Conservation (phyloP, 2,329 filamentous ascomycete genomes). For the Ceratocystis lukuohia region DNA sequence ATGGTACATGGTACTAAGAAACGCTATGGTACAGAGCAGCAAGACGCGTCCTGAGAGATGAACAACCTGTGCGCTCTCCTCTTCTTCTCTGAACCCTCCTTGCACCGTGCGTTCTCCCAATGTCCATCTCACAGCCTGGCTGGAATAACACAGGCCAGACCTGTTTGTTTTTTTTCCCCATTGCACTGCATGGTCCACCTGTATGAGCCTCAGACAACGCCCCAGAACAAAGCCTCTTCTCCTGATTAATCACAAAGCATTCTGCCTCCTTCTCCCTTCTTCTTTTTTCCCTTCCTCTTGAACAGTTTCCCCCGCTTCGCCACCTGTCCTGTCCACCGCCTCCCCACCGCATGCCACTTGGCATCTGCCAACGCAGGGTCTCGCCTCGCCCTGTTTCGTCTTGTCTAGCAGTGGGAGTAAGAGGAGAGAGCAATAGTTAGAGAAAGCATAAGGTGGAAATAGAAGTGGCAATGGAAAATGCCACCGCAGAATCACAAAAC, state of each 20-base stretch:
- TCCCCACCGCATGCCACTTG: background rate
- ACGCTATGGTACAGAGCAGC: background rate
- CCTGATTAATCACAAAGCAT: background rate
- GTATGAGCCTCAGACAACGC: conserved; percentile 1
- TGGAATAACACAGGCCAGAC: background rate
- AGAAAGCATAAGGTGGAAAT: background rate
- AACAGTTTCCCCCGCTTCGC: background rate
- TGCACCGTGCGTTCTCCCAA: background rate
- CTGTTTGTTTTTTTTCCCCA: background rate
- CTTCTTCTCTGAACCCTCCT: background rate
- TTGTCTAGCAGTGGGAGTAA: too few relatives aligned
- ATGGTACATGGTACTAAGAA: background rate
- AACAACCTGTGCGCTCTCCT: background rate
- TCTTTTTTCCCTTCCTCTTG: background rate
- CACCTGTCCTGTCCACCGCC: background rate
- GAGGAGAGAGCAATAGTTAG: too few relatives aligned
- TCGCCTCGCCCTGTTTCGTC: background rate
- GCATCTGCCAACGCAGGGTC: background rate
- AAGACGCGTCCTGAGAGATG: background rate
- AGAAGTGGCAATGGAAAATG: background rate
- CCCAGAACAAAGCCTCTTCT: background rate
- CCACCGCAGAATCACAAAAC: background rate
- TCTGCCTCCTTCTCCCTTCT: background rate
- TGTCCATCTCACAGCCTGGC: background rate
- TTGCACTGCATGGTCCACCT: background rate